Evolutionary conservation across 202 grass and related monocot species (phyloP).

Genomic region (Hordeum pubiflorum): DNA sequence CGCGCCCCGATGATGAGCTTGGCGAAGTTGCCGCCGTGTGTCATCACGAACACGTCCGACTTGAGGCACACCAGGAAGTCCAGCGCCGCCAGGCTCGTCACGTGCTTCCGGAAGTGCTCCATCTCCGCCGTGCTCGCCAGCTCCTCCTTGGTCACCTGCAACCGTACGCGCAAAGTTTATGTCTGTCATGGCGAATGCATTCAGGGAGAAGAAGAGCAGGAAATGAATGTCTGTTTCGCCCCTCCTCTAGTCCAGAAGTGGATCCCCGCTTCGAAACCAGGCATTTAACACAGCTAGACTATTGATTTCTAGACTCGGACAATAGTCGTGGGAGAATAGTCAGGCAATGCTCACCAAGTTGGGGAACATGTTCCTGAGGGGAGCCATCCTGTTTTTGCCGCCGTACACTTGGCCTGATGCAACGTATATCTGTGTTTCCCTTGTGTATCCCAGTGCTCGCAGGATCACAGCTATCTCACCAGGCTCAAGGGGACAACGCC

Average conservation of each 20-base stretch:
- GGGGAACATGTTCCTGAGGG: slow-evolving; percentile 96
- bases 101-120: slow-evolving; percentile 69
- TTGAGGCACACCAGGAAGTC: slow-evolving; percentile 80
- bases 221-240: neutral
- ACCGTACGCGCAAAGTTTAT: neutral
- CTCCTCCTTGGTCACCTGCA: slow-evolving; percentile 75
- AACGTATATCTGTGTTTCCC: slow-evolving; percentile 84
- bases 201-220: neutral
- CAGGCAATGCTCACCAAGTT: slow-evolving; percentile 49
- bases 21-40: slow-evolving; percentile 77
- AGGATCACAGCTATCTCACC: slow-evolving; percentile 83
- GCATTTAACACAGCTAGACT: neutral
- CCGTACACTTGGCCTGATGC: slow-evolving; percentile 92
- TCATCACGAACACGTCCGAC: slow-evolving; percentile 79
- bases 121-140: slow-evolving; percentile 53
- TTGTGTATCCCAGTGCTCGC: slow-evolving; percentile 76
- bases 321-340: neutral
- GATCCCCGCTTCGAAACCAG: neutral
- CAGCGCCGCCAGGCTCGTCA: slow-evolving; percentile 67
- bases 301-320: neutral
- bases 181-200: neutral
- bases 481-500: slow-evolving; percentile 85
- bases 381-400: slow-evolving; percentile 87
- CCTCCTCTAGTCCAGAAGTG: neutral
- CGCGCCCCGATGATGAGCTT: slow-evolving; percentile 76